Conservation (phyloP, 306 rosid genomes). For the Abrus pulchellus region DNA sequence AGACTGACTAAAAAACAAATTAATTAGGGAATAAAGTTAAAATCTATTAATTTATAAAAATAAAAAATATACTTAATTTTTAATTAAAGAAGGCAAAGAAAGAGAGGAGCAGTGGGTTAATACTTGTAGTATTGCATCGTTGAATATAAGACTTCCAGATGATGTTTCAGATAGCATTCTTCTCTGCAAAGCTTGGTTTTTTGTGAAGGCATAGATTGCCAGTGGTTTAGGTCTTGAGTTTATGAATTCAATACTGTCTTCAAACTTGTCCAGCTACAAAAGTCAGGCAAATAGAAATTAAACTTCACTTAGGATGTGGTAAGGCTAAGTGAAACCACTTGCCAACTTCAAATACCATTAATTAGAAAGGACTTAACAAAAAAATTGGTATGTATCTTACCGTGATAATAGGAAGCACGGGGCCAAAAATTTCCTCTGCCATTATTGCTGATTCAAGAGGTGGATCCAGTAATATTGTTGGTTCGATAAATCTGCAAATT, state of each 20-base stretch:
- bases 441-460: constrained; percentile 73
- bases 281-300: constrained; percentile 12
- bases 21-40: too few species aligned
- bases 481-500: constrained; percentile 76
- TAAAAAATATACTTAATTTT: too few species aligned
- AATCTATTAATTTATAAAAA: too few species aligned
- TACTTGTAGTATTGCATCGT: constrained; percentile 77
- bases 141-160: constrained; percentile 68
- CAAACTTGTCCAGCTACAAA: constrained; percentile 76
- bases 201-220: constrained; percentile 76
- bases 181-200: constrained; percentile 59
- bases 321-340: background rate
- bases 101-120: background rate
- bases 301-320: background rate
- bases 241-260: constrained; percentile 72
- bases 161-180: constrained; percentile 74
- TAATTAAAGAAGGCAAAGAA: background rate
- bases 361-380: background rate
- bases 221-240: constrained; percentile 74
- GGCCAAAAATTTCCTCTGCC: constrained; percentile 84
- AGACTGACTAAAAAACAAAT: too few species aligned
- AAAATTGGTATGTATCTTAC: constrained; percentile 45
- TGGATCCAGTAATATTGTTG: constrained; percentile 76
- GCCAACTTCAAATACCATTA: background rate
- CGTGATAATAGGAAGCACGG: constrained; percentile 75